A percentile compares a stretch with the other conserved stretches of the same genome.
These are phyloP conservation scores for Dactylellina sp. DNA, from an alignment of 2,329 filamentous ascomycete species.

Conservation along the genomic window DNA sequence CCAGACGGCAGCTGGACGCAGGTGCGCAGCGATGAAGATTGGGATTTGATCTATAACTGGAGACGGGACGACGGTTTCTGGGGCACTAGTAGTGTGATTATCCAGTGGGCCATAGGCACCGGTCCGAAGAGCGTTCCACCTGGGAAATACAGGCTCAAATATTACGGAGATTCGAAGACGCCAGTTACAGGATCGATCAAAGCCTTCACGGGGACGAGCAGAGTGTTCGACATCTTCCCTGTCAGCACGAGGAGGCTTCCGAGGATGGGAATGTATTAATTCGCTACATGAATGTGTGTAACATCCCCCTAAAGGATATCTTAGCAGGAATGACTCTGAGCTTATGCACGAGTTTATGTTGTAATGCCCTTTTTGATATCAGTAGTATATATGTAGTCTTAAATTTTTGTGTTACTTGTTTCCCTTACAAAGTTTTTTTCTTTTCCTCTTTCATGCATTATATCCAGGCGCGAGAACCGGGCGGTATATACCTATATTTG, in stretches of 20 bases:
- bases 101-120: conserved; percentile 82
- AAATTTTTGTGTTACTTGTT: not conserved
- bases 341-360: not conserved
- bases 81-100: conserved; percentile 80
- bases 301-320: too few relatives aligned
- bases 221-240: conserved; percentile 66
- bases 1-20: conserved; percentile 71
- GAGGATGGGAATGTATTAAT: conserved; percentile 38
- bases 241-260: conserved; percentile 47
- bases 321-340: not conserved
- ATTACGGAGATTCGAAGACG: conserved; percentile 85
- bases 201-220: conserved; percentile 76
- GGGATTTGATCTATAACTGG: conserved; percentile 86
- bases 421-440: not conserved
- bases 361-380: not conserved
- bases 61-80: conserved; percentile 75
- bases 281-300: too few relatives aligned
- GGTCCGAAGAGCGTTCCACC: conserved; percentile 66
- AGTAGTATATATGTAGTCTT: not conserved
- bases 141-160: conserved; percentile 82
- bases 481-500: conserved; percentile 18
- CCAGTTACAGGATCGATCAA: conserved; percentile 72
- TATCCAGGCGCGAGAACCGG: conserved; percentile 30
- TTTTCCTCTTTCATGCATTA: conserved; percentile 23
- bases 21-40: conserved; percentile 81